Evolutionary conservation across 2,329 filamentous ascomycete genomes (phyloP), one percentile per base, ranked within the genome.

Genomic region (Phoma herbarum): DNA sequence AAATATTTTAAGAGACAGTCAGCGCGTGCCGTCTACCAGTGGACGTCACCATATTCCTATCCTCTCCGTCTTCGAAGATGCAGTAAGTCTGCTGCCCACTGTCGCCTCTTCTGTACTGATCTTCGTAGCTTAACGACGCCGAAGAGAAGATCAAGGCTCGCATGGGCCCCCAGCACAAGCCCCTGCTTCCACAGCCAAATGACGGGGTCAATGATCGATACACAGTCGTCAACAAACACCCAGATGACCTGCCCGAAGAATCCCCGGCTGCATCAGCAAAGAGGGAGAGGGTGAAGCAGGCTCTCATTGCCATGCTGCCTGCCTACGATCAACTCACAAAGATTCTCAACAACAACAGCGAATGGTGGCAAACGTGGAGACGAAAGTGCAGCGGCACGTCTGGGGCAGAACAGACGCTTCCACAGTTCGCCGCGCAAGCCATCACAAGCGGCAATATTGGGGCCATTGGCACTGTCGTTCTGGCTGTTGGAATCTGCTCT

Each of bases 361-460:
- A 74, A 12, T 80, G 78, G 79, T 81, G 79, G 79, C 63, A 70
- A 41, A 76, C 77, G 23, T 81, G 77, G 73, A 74, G 77, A 29
- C 71, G 74, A 53, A 80, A 80, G 56, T 76, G 75, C 43, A 77
- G 75, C 52, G 80, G 78, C 11, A 79, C 81, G 12, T 73, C 75
- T 16, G 71, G 75, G 28, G 72, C 73, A 14, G 70, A 69, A 69
- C 75, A 59, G 66, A 79, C 59, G 61, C 75, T 72, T 63, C 26
- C 73, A 22, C 65, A 76, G 18, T 85, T 62, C 79, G 81, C 72
- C 67, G 81, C 54, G 58, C 78, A 65, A 74, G 84, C 60, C 75
- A 80, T 66, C 70, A 79, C 60, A 67, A 82, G 70, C 60, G 82
- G 56, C 66, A 82, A 46, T 55, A 74, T 67, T 66, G 54, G 78